Evolutionary conservation across 2,329 filamentous ascomycete genomes (phyloP), one percentile per base, ranked within the genome.

Genomic region (Epichloe sp.): DNA sequence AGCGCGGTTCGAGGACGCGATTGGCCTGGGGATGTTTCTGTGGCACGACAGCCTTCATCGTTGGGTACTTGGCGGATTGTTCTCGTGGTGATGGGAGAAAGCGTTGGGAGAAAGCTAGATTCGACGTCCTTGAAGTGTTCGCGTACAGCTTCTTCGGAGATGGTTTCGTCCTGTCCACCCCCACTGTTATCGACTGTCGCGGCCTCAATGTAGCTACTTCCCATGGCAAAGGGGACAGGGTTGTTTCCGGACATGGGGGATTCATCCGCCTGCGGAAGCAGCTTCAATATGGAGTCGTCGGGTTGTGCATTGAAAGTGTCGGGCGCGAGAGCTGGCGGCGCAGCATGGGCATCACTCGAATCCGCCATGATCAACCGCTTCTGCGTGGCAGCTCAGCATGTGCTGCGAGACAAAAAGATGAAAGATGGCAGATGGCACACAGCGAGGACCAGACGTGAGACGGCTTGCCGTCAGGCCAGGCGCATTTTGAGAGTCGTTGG

Each of bases 41-140:
- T 82, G 23, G 78, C 80, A 61, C 82, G 79, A 65, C 82, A 78
- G 51, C 71, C 62, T 46, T 72, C 77, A 23, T 60, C 59, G 53
- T 57, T 1, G 10, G 15, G 59, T 19, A 56, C 53, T 38, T 43
- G 56, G 55, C 68, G 68, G 36, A 69, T 65, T 10, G 70, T 65
- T 48, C 72, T 68, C 34, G 68, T 68, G 37, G 71, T 71, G 45
- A 82, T 72, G 12, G 80, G 79, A 7, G 80, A 83, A 5, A 77
- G 62, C 5, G 74, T 72, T 2, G 77, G 75, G 50, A 81, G 62
- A 59, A 84, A 84, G 65, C 80, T 84, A 36, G 80, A 83, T 60
- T 85, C 81, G 55, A 83, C 73, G 59, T 84, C 80, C 57, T 77
- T 72, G 19, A 84, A 63, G 59, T 83, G 79, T 51, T 74, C 72